Percentiles rank a stretch among this genome's conserved stretches.
Evolutionary conservation across 1,284 basidiomycete species (phyloP).

Genomic region (Tilletia setariae): DNA sequence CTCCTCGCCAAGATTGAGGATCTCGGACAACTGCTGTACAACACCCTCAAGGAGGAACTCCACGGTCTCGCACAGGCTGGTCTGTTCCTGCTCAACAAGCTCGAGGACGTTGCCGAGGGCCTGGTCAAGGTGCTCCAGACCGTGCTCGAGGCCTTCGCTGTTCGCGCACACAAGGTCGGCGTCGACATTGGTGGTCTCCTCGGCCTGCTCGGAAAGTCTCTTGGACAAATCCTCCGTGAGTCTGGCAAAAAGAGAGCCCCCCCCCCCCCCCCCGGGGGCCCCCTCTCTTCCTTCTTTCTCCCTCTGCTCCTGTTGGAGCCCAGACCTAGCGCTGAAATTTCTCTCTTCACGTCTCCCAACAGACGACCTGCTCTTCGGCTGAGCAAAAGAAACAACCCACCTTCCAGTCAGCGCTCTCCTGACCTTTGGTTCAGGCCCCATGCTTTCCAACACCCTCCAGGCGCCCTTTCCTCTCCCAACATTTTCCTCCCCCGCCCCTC

Average conservation of each 20-base stretch:
- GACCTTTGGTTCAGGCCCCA: no score
- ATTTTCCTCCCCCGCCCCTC: no score
- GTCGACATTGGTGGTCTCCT: background rate
- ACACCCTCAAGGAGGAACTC: background rate
- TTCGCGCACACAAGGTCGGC: conserved; percentile 3
- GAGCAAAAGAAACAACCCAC: no score
- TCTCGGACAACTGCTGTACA: background rate
- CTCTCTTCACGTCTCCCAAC: no score
- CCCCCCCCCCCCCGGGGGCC: no score
- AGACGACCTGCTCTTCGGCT: conserved; percentile 14
- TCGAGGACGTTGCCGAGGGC: background rate
- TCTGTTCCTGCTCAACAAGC: background rate
- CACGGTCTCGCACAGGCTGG: conserved; percentile 2
- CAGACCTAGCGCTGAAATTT: no score
- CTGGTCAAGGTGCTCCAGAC: background rate
- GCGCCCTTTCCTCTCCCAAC: no score
- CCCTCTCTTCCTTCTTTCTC: background rate
- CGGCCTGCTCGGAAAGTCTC: background rate
- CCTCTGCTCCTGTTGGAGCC: background rate
- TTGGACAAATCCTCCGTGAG: conserved; percentile 12
- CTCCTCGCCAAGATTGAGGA: background rate
- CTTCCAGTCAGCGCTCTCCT: no score
- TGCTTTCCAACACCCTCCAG: no score
- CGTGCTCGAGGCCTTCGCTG: background rate
- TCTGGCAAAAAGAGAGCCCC: background rate